phyloP scores from a whole-genome alignment of 768 basidiomycete species.

The Kwoniella sp. region DNA sequence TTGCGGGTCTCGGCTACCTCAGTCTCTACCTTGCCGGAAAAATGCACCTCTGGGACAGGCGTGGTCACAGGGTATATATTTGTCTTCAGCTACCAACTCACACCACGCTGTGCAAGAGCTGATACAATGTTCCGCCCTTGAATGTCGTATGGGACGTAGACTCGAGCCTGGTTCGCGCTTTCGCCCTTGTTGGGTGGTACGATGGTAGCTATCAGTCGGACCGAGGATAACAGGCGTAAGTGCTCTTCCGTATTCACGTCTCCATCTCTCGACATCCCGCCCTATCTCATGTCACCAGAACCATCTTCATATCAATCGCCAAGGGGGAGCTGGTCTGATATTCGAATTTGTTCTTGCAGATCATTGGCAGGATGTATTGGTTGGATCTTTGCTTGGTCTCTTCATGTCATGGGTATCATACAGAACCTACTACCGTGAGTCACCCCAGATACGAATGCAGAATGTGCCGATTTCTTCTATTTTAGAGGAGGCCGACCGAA shows the following conservation, averaged over 20 bases:
- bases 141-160: too few relatives aligned
- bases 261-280: too few relatives aligned
- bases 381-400: constrained; percentile 75
- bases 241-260: constrained; percentile 25
- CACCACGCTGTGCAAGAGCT: too few relatives aligned
- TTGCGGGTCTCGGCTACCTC: constrained; percentile 88
- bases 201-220: constrained; percentile 65
- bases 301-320: too few relatives aligned
- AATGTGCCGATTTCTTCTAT: too few relatives aligned
- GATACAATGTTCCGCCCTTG: too few relatives aligned
- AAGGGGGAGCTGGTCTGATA: too few relatives aligned
- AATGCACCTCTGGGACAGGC: constrained; percentile 80
- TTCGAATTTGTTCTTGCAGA: constrained; percentile 59
- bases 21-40: constrained; percentile 89
- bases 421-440: constrained; percentile 53
- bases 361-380: constrained; percentile 88
- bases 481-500: too few relatives aligned
- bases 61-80: constrained; percentile 65
- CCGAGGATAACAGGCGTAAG: constrained; percentile 87
- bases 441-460: too few relatives aligned
- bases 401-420: constrained; percentile 58
- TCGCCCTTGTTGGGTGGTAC: constrained; percentile 74
- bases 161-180: constrained; percentile 73
- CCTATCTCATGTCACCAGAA: too few relatives aligned
- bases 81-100: too few relatives aligned